Evolutionary conservation across 257 asterid species (phyloP).

Genomic region (Capsicum rhomboideum): DNA sequence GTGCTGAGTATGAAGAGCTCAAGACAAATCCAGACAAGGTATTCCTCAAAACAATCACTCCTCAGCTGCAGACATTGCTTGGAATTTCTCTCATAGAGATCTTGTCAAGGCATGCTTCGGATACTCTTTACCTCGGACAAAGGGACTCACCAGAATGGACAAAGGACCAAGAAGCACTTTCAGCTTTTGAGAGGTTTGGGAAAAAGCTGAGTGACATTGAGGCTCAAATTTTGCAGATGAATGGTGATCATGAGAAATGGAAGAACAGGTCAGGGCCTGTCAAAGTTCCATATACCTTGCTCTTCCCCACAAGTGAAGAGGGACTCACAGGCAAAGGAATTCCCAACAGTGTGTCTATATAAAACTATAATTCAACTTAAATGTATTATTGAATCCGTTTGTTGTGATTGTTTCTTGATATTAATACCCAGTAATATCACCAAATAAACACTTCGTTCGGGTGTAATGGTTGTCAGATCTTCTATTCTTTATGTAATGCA

Average conservation of each 20-base stretch:
- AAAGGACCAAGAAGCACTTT: conserved; percentile 30
- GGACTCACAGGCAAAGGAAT: conserved; percentile 71
- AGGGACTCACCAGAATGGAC: conserved; percentile 43
- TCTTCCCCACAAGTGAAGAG: conserved; percentile 45
- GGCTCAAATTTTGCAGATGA: conserved; percentile 29
- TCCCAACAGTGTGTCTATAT: conserved; percentile 69
- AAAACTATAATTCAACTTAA: not conserved
- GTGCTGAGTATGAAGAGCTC: conserved; percentile 56
- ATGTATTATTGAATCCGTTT: not conserved
- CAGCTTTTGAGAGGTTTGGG: conserved; percentile 52
- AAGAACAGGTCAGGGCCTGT: conserved; percentile 64
- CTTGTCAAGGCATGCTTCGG: conserved; percentile 63
- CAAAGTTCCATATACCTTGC: conserved; percentile 67
- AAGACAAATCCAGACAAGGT: conserved; percentile 51
- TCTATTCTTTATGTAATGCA: not conserved
- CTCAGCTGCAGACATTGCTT: conserved; percentile 44
- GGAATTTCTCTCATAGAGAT: conserved; percentile 63
- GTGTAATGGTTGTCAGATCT: not conserved
- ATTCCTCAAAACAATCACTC: conserved; percentile 47
- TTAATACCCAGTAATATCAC: not conserved
- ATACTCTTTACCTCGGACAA: conserved; percentile 59
- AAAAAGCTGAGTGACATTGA: conserved; percentile 39
- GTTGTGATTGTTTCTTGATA: not conserved
- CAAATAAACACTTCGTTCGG: not conserved
- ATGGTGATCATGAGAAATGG: conserved; percentile 28